Evolutionary conservation across 495 filamentous ascomycete species (phyloP), one percentile per base, ranked within the genome.

Genomic region (Hyaloscypha variabilis): DNA sequence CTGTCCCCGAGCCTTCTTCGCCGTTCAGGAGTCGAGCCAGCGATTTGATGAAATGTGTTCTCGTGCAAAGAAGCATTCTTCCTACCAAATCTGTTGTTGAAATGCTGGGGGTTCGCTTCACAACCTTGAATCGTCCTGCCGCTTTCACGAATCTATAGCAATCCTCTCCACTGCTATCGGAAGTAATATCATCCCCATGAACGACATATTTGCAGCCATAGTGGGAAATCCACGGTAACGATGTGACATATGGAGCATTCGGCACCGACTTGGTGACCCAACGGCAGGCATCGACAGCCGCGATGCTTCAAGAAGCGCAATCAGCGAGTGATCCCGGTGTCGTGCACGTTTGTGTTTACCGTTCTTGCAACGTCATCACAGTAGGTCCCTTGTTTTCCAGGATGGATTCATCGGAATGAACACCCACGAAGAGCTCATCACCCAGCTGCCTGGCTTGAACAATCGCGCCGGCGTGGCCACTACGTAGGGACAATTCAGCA

Each of bases 111-210:
- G 96, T 98, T n/a, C 95, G 82, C 77, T 94, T 94, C 23, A 99
- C 95, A 17, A 98, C 91, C 72, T 90, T 88, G 82, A 99, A 98
- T 8, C 95, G 86, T 23, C 88, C 88, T 17, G 93, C 94, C 26
- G 88, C 88, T 76, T 98, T 98, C 60, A 99, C 95, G 74, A 90
- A 97, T 66, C 96, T 88, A 77, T 99, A 99, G 78, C 96, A 98
- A 77, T 99, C 95, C 72, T 96, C 87, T 10, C 95, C 93, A 51
- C 85, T 85, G 63, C 87, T 89, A 69, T 96, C 87, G 6, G 93
- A 93, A 2, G 91, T 92, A 52, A 98, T 91, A 71, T 96, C 92
- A 69, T 93, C 90, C 58, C 95, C 96, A 75, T 98, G 91, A 6
- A 97, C 94, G 13, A 97, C 91, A 74, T 92, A 97, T 68, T 86